Conservation (phyloP, 2,329 filamentous ascomycete genomes). For the Pseudogymnoascus sp. region DNA sequence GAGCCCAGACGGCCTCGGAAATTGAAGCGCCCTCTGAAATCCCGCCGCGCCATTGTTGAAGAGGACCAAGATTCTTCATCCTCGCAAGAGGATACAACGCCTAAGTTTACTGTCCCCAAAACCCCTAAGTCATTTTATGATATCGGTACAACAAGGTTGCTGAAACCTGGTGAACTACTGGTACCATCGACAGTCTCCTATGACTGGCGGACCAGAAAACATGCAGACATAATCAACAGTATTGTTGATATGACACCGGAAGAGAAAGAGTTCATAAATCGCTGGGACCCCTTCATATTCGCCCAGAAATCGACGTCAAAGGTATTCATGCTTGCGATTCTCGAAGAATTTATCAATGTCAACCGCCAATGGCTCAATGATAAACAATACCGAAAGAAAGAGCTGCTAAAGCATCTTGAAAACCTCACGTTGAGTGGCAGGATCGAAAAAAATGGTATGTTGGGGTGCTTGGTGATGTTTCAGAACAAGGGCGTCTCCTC, state of each 20-base stretch:
- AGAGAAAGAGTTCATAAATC: conserved; percentile 26
- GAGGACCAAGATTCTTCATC: background rate
- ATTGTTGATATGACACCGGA: conserved; percentile 22
- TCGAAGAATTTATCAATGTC: conserved; percentile 19
- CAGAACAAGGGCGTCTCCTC: background rate
- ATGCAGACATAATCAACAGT: conserved; percentile 24
- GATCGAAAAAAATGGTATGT: conserved; percentile 14
- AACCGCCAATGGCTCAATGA: conserved; percentile 23
- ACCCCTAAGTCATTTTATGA: conserved; percentile 22
- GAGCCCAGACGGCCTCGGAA: background rate
- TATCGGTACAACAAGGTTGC: conserved; percentile 20
- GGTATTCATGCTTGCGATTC: conserved; percentile 16
- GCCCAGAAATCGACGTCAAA: conserved; percentile 19
- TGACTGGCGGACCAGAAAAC: conserved; percentile 24
- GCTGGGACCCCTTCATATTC: conserved; percentile 24
- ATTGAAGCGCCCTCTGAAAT: background rate
- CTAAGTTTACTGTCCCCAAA: conserved; percentile 13
- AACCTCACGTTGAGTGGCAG: conserved; percentile 16
- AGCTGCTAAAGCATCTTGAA: conserved; percentile 20
- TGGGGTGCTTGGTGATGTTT: conserved; percentile 14
- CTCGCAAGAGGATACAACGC: background rate
- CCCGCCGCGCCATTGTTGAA: background rate
- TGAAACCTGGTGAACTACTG: conserved; percentile 21
- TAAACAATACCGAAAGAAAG: conserved; percentile 15
- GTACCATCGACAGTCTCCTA: conserved; percentile 23